Base-by-base conservation (phyloP, 768 basidiomycete species). In the Amanita subjunquillea region DNA sequence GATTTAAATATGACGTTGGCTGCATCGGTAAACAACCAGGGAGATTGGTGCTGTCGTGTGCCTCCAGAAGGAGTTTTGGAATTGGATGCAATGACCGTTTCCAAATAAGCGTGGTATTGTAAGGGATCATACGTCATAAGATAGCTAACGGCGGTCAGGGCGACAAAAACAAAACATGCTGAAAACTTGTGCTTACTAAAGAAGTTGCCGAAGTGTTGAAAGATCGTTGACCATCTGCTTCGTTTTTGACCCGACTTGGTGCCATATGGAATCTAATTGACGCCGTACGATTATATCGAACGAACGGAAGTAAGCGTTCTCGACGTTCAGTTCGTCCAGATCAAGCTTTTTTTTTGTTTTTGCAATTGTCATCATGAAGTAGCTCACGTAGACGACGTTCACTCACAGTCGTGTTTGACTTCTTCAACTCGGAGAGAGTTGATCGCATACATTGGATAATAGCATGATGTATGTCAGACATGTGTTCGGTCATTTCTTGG, bases 181-280 rank as follows among this genome's bases (percentile, higher is more conserved):
- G n/a, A 32, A 3, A 25, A 30, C 15, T 3, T 25, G 10, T 5
- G 67, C 86, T 55, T 59, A 92, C 89, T 75, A 75, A 40, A 97
- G 79, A 4, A 98, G 77, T 42, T 85, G 82, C 0, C 96, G 77
- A 1, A 99, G 75, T 2, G 84, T 86, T 0, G 87, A 83, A 15
- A 99, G 78, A 63, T 98, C 95, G 48, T 75, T 79, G 7, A 97
- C 91, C 9, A 98, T 79, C 55, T 93, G 90, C 59, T 90, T 92
- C 4, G 94, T 98, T 55, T 80, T 85, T 1, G 90, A 83, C 0
- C 92, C 92, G 25, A 95, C 94, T 68, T 92, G 91, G 66, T 98
- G 93, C 95, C 96, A 98, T 6, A 96, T 86, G 0, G 92, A 77
- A 65, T 96, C 91, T 6, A 98, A 78, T 60, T 94, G 91, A 30